These are phyloP conservation scores for Vanrija sp. DNA, from an alignment of 1,284 basidiomycete genomes.

Conservation along the genomic window DNA sequence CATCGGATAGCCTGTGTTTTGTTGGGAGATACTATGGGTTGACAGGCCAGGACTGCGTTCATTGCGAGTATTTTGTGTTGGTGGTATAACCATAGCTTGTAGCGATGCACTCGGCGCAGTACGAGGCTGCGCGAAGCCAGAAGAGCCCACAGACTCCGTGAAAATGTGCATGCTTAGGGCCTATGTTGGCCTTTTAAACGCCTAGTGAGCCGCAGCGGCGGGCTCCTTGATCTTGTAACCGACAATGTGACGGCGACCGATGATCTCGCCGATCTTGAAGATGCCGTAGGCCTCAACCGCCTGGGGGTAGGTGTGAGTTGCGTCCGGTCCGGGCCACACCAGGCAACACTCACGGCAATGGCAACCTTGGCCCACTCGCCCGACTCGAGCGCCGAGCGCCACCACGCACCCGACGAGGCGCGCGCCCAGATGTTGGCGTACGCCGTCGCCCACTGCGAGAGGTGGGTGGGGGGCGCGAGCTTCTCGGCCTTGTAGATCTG, in stretches of 20 bases:
- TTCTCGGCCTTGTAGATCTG: slow-evolving; percentile 88
- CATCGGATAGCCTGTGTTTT: not conserved
- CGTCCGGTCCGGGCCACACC: too few species aligned
- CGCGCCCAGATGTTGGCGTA: slow-evolving; percentile 71
- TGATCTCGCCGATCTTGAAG: slow-evolving; percentile 81
- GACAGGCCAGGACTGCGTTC: not conserved
- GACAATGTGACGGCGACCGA: slow-evolving; percentile 76
- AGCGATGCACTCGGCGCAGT: not conserved
- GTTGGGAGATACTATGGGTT: not conserved
- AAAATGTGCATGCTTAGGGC: slow-evolving; percentile 21
- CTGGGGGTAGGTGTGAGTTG: slow-evolving; percentile 28
- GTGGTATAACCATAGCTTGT: not conserved
- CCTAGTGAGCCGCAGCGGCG: slow-evolving; percentile 7
- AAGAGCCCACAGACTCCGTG: slow-evolving; percentile 2
- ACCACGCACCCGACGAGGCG: slow-evolving; percentile 64
- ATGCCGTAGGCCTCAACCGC: slow-evolving; percentile 56
- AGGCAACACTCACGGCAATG: slow-evolving; percentile 68
- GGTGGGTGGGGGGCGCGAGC: slow-evolving; percentile 72
- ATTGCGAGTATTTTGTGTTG: not conserved
- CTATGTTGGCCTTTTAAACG: slow-evolving; percentile 7
- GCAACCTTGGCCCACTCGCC: slow-evolving; percentile 76
- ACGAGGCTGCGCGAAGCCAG: not conserved
- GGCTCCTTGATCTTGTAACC: slow-evolving; percentile 63
- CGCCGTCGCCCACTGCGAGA: slow-evolving; percentile 61
- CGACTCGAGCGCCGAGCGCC: slow-evolving; percentile 63